phyloP scores from a whole-genome alignment of 768 basidiomycete genomes.

The Tylopilus felleus region DNA sequence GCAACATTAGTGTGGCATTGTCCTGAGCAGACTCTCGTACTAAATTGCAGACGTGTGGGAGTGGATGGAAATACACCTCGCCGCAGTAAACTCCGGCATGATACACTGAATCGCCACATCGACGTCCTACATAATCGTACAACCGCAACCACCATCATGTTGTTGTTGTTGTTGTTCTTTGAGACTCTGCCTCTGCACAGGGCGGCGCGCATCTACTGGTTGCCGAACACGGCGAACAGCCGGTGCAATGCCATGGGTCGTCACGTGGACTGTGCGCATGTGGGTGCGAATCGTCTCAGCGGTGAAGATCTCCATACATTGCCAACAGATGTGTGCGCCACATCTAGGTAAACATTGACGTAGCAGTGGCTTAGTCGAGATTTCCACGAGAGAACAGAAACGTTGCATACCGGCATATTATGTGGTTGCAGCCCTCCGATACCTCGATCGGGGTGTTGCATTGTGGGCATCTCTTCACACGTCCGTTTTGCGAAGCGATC shows the following conservation, averaged over 20 bases:
- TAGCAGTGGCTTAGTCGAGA: not conserved
- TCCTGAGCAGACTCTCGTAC: too few relatives aligned
- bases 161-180: constrained; percentile 1
- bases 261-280: constrained; percentile 35
- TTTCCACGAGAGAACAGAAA: not conserved
- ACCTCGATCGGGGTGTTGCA: constrained; percentile 71
- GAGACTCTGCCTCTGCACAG: constrained; percentile 2
- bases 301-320: constrained; percentile 44
- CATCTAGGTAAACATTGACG: constrained; percentile 39
- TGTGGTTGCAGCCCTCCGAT: constrained; percentile 73
- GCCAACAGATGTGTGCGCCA: constrained; percentile 77
- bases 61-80: too few relatives aligned
- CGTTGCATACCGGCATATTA: constrained; percentile 49
- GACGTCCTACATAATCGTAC: constrained; percentile 23
- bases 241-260: constrained; percentile 21
- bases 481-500: constrained; percentile 47
- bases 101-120: not conserved
- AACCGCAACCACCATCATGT: constrained; percentile 17
- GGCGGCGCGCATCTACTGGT: constrained; percentile 13
- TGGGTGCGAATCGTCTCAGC: constrained; percentile 34
- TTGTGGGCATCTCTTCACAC: constrained; percentile 70
- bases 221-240: constrained; percentile 7
- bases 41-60: too few relatives aligned
- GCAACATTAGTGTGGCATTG: too few relatives aligned
- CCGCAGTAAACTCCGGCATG: too few relatives aligned